Percentiles rank a stretch among this genome's conserved stretches.
phyloP scores from a whole-genome alignment of 352 stramenopile genomes.

The Pilasporangium apinafurcum region DNA sequence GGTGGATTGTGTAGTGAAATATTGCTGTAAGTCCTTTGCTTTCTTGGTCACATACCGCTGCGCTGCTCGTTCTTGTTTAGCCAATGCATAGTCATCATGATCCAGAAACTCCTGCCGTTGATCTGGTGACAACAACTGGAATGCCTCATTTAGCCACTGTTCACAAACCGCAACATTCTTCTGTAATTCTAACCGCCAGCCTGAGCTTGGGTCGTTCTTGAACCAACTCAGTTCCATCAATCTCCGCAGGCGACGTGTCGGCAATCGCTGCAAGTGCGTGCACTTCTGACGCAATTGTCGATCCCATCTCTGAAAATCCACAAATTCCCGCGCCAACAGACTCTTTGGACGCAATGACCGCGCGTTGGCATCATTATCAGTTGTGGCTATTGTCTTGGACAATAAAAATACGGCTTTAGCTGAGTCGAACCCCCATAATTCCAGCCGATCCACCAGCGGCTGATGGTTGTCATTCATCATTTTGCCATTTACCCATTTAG shows the following conservation, averaged over 20 bases:
- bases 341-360: slow-evolving; percentile 1
- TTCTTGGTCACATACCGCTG: slow-evolving; percentile 18
- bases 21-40: slow-evolving; percentile 62
- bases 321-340: slow-evolving; percentile 25
- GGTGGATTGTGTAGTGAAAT: slow-evolving; percentile 49
- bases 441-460: too few species aligned
- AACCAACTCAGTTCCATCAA: slow-evolving; percentile 48
- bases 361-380: background rate
- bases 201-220: slow-evolving; percentile 20
- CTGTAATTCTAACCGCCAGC: slow-evolving; percentile 52
- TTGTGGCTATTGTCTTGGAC: background rate
- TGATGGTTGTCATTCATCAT: too few species aligned
- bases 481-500: too few species aligned
- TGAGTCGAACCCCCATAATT: slow-evolving; percentile 27
- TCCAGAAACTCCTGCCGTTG: slow-evolving; percentile 39
- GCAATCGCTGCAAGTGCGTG: slow-evolving; percentile 23
- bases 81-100: slow-evolving; percentile 31
- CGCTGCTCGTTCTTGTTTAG: slow-evolving; percentile 16
- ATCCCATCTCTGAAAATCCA: slow-evolving; percentile 39
- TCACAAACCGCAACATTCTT: slow-evolving; percentile 57
- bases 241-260: slow-evolving; percentile 49
- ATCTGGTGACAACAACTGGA: slow-evolving; percentile 15
- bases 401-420: slow-evolving; percentile 26
- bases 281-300: slow-evolving; percentile 12
- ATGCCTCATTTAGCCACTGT: slow-evolving; percentile 40